A percentile compares a stretch with the other conserved stretches of the same genome.
Conservation (phyloP, 768 basidiomycete genomes). For the Boletus reticulatus region DNA sequence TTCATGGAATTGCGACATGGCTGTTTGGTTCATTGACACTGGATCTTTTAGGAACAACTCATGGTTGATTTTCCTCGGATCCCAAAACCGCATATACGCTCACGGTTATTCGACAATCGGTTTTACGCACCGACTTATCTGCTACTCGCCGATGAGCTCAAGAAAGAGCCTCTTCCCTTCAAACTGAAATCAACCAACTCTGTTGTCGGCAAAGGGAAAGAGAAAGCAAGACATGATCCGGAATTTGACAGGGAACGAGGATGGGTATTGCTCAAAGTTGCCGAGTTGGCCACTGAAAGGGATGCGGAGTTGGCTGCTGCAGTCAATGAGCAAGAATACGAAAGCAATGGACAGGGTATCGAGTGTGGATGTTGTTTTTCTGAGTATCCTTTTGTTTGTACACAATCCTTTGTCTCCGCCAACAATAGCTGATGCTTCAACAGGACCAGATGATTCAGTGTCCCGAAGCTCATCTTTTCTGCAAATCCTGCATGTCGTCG, state of each 20-base stretch:
- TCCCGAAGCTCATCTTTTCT: conserved; percentile 87
- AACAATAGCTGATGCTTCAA: not conserved
- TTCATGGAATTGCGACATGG: not conserved
- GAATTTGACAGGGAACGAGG: conserved; percentile 43
- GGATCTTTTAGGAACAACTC: conserved; percentile 45
- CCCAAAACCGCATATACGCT: conserved; percentile 53
- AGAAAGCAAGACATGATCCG: conserved; percentile 37
- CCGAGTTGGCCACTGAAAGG: conserved; percentile 22
- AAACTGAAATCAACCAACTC: conserved; percentile 35
- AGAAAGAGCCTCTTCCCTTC: conserved; percentile 34
- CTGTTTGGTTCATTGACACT: not conserved
- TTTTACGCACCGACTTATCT: conserved; percentile 72
- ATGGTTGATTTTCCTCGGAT: conserved; percentile 56
- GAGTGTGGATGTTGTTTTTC: conserved; percentile 91
- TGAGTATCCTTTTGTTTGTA: conserved; percentile 64
- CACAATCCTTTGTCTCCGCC: not conserved
- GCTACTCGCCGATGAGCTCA: conserved; percentile 40
- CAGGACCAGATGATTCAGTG: conserved; percentile 88
- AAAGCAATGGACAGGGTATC: conserved; percentile 57
- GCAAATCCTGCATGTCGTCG: conserved; percentile 62
- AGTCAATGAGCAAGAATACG: conserved; percentile 40
- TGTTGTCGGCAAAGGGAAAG: conserved; percentile 40
- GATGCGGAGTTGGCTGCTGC: conserved; percentile 34
- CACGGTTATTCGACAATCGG: conserved; percentile 33
- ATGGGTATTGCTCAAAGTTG: conserved; percentile 45